Percentiles rank a stretch among this genome's conserved stretches.
Evolutionary conservation across 1,284 basidiomycete species (phyloP).

Genomic region (Agroathelia rolfsii): DNA sequence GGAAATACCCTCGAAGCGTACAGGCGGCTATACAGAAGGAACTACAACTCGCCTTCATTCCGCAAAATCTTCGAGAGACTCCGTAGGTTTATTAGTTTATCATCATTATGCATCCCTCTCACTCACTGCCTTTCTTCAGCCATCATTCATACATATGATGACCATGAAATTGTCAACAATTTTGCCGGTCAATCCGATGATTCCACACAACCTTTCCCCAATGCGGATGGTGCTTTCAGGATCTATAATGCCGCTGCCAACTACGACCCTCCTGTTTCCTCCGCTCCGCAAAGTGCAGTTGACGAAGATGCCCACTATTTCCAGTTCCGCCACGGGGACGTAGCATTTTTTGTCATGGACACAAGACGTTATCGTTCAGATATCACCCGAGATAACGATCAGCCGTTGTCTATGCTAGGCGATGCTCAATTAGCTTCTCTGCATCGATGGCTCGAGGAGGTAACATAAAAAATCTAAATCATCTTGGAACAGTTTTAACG

Average conservation of each 20-base stretch:
- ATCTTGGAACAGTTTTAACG: conserved; percentile 10
- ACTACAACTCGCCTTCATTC: conserved; percentile 56
- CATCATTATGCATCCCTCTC: background rate
- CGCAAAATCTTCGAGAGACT: conserved; percentile 55
- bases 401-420: conserved; percentile 63
- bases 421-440: conserved; percentile 55
- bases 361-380: conserved; percentile 58
- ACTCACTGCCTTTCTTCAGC: conserved; percentile 27
- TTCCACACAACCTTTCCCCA: conserved; percentile 41
- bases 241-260: conserved; percentile 64
- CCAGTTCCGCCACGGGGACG: conserved; percentile 58
- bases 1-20: conserved; percentile 49
- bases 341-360: conserved; percentile 75
- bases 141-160: conserved; percentile 54
- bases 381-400: conserved; percentile 28
- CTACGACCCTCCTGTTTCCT: too few species aligned
- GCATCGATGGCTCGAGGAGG: conserved; percentile 55
- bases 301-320: conserved; percentile 47
- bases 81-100: conserved; percentile 34
- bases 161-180: conserved; percentile 68
- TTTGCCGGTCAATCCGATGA: conserved; percentile 49
- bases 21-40: conserved; percentile 53
- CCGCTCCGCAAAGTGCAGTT: too few species aligned
- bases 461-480: too few species aligned
- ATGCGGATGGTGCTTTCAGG: conserved; percentile 54